Evolutionary conservation across 2,329 filamentous ascomycete genomes (phyloP).

Genomic region (Xylaria sp.): DNA sequence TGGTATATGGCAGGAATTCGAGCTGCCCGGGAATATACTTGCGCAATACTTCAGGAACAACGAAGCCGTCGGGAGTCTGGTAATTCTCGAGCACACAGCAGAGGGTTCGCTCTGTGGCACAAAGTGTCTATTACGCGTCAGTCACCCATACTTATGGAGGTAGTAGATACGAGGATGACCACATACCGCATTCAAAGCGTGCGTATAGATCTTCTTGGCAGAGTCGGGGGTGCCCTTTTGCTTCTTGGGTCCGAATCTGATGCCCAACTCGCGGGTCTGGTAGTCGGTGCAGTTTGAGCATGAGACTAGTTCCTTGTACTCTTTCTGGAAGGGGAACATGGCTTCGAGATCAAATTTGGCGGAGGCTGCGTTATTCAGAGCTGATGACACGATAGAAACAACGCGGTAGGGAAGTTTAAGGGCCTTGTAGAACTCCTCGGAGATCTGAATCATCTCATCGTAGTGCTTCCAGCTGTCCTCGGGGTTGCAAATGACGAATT

Average conservation of each 20-base stretch:
- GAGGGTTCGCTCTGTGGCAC: conserved; percentile 84
- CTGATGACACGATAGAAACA: conserved; percentile 94
- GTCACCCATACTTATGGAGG: not conserved
- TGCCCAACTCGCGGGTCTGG: conserved; percentile 91
- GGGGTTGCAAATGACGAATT: conserved; percentile 68
- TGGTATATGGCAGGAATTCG: conserved; percentile 86
- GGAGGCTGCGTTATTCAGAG: conserved; percentile 83
- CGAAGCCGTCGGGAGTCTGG: conserved; percentile 71
- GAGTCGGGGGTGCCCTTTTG: conserved; percentile 66
- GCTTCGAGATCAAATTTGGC: conserved; percentile 98
- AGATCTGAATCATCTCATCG: conserved; percentile 87
- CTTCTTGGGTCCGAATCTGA: conserved; percentile 87
- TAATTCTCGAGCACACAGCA: conserved; percentile 98
- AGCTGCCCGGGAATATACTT: conserved; percentile 91
- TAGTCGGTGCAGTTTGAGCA: conserved; percentile 92
- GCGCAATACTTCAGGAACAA: conserved; percentile 75
- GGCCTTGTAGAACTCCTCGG: conserved; percentile 94
- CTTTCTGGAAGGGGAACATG: conserved; percentile 94
- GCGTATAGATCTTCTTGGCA: conserved; percentile 88
- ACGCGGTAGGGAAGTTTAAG: conserved; percentile 89
- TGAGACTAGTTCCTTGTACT: conserved; percentile 89
- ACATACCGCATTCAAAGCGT: conserved; percentile 83
- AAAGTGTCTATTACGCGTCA: conserved; percentile 25
- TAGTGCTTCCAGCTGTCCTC: conserved; percentile 87
- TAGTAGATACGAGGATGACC: not conserved